phyloP scores from a whole-genome alignment of 148 eudicot genomes.

The Selenicereus undatus region DNA sequence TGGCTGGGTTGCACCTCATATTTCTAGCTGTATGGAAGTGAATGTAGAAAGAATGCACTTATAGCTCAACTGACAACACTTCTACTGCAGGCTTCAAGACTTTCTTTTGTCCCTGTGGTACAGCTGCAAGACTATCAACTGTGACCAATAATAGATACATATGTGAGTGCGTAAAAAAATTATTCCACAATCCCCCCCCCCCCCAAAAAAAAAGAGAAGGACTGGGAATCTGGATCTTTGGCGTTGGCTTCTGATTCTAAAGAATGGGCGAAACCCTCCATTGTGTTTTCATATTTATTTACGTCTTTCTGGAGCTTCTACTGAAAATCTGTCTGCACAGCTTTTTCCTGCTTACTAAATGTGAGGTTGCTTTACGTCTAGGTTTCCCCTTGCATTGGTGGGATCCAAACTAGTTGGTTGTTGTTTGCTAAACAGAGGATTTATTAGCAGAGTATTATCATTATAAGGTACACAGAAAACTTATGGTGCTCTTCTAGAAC shows the following conservation, averaged over 20 bases:
- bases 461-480: neutral
- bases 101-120: conserved; percentile 75
- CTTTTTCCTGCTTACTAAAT: neutral
- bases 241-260: neutral
- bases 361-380: neutral
- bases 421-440: neutral
- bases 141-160: conserved; percentile 64
- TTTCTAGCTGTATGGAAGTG: neutral
- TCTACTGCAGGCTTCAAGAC: conserved; percentile 77
- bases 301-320: neutral
- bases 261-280: neutral
- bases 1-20: neutral
- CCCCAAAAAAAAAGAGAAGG: too few species aligned
- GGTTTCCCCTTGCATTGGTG: neutral
- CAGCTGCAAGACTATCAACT: conserved; percentile 73
- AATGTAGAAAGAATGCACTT: neutral
- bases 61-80: conserved; percentile 8
- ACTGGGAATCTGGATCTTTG: neutral
- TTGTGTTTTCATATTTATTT: neutral
- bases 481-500: conserved; percentile 33
- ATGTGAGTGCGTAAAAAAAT: conserved; percentile 57
- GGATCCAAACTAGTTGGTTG: neutral
- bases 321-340: neutral
- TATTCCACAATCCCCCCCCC: neutral
- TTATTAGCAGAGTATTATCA: too few species aligned